Conservation (phyloP, 2,329 filamentous ascomycete species). For the Calonectria honghensis region DNA sequence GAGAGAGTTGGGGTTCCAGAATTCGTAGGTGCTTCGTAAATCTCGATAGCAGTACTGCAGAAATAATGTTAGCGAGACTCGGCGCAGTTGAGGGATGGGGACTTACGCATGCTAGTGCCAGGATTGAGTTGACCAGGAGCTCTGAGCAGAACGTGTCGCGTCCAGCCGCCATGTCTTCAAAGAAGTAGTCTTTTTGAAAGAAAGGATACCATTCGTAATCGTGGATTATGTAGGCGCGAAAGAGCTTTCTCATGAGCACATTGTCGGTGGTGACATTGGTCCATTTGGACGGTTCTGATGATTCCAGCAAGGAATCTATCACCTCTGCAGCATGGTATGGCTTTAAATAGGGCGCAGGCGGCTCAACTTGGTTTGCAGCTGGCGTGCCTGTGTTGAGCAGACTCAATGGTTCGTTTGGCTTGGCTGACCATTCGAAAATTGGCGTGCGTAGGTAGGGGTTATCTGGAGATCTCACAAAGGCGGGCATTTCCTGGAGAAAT, state of each 20-base stretch:
- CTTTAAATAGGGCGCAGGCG: not conserved
- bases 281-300: constrained; percentile 6
- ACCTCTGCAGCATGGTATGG: constrained; percentile 2
- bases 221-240: constrained; percentile 2
- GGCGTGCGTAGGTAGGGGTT: not conserved
- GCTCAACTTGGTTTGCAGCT: not conserved
- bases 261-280: constrained; percentile 10
- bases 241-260: constrained; percentile 11
- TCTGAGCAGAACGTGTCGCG: not conserved
- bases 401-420: not conserved
- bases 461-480: not conserved
- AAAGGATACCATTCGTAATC: constrained; percentile 9
- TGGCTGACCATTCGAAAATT: constrained; percentile 2
- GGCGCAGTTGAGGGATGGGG: too few relatives aligned
- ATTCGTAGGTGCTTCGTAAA: constrained; percentile 2
- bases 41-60: constrained; percentile 2
- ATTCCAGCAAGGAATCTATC: not conserved
- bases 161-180: constrained; percentile 1
- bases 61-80: not conserved
- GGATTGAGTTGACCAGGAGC: not conserved
- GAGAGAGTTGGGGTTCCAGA: constrained; percentile 12
- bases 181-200: constrained; percentile 17
- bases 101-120: constrained; percentile 2
- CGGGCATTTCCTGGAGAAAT: constrained; percentile 4
- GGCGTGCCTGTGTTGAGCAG: not conserved